Conservation (phyloP, 768 basidiomycete species). For the Kwoniella sp. region DNA sequence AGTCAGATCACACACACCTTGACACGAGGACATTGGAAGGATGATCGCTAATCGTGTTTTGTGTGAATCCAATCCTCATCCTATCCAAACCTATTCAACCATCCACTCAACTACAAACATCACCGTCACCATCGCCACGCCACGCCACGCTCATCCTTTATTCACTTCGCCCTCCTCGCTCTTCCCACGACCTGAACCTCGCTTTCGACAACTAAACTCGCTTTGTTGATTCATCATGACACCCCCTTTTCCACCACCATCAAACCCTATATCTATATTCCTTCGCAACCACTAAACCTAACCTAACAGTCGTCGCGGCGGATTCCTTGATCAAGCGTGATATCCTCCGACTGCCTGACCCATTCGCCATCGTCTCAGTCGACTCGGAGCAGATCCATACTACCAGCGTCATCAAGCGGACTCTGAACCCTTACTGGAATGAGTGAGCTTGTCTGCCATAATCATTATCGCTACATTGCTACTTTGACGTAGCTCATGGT, state of each 20-base stretch:
- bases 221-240: too few relatives aligned
- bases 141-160: background rate
- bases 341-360: constrained; percentile 86
- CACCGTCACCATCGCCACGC: background rate
- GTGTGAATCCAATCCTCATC: too few relatives aligned
- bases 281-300: too few relatives aligned
- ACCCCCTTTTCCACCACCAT: background rate
- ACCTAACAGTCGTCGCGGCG: constrained; percentile 78
- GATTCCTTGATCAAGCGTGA: constrained; percentile 55
- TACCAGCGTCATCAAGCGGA: constrained; percentile 92
- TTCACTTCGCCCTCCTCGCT: background rate
- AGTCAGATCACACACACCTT: too few relatives aligned
- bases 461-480: too few relatives aligned
- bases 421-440: constrained; percentile 56
- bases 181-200: background rate
- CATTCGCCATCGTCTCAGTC: constrained; percentile 97
- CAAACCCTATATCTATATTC: background rate
- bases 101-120: background rate
- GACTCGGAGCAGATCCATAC: constrained; percentile 97
- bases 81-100: too few relatives aligned
- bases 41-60: background rate
- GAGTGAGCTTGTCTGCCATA: constrained; percentile 52
- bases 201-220: background rate
- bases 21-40: background rate
- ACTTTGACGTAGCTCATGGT: too few relatives aligned